Percentiles rank a stretch among this genome's conserved stretches.
phyloP scores from a whole-genome alignment of 2,329 filamentous ascomycete species.

The Lojkania enalia region DNA sequence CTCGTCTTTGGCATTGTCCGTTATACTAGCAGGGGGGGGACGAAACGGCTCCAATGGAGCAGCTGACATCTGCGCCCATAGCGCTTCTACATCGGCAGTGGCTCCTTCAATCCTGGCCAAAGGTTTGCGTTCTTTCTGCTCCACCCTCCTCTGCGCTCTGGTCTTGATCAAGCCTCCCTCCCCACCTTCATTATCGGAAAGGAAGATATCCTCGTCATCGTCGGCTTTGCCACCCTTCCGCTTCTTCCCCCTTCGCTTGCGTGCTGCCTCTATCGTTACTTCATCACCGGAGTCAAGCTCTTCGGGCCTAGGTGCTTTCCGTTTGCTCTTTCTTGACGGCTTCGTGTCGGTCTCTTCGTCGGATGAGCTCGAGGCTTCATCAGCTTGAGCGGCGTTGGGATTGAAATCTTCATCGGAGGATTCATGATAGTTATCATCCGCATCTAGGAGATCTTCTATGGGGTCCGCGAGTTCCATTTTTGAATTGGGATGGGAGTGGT shows the following conservation, averaged over 20 bases:
- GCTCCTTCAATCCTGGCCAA: conserved; percentile 60
- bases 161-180: conserved; percentile 71
- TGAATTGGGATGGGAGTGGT: conserved; percentile 3
- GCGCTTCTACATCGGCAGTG: conserved; percentile 70
- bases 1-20: conserved; percentile 10
- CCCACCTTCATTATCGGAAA: conserved; percentile 51
- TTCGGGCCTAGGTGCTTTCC: conserved; percentile 35
- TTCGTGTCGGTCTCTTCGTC: conserved; percentile 38
- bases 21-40: conserved; percentile 28
- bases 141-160: conserved; percentile 67
- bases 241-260: conserved; percentile 56
- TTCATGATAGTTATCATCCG: conserved; percentile 59
- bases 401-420: conserved; percentile 74
- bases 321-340: conserved; percentile 31
- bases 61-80: conserved; percentile 69
- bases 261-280: conserved; percentile 63
- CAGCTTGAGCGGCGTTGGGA: conserved; percentile 62
- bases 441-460: conserved; percentile 33
- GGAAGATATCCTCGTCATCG: conserved; percentile 23
- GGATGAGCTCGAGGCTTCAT: conserved; percentile 56
- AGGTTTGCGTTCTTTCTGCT: conserved; percentile 64
- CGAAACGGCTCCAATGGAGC: conserved; percentile 43
- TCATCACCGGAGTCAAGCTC: conserved; percentile 67
- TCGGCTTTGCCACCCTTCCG: conserved; percentile 27
- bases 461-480: conserved; percentile 34